phyloP scores from a whole-genome alignment of 1,139 yeast species.

The Pichia sp. region DNA sequence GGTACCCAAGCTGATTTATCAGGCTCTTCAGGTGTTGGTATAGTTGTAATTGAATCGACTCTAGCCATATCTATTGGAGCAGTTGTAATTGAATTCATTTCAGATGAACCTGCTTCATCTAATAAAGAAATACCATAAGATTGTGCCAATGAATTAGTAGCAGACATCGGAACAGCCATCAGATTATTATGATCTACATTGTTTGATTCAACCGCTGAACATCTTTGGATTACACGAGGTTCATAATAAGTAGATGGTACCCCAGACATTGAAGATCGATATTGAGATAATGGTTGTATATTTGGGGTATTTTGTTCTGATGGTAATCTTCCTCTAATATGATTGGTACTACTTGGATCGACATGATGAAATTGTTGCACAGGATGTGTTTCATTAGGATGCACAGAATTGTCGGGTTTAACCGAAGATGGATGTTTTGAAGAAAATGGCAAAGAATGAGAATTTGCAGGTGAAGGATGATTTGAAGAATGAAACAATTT shows the following conservation, averaged over 20 bases:
- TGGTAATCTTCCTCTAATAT: conserved; percentile 7
- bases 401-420: too few relatives aligned
- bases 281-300: conserved; percentile 7
- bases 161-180: conserved; percentile 16
- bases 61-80: conserved; percentile 18
- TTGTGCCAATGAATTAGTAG: conserved; percentile 14
- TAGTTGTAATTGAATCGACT: conserved; percentile 20
- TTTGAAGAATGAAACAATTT: too few relatives aligned
- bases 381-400: neutral
- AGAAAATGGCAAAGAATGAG: neutral
- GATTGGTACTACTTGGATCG: too few relatives aligned
- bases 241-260: neutral
- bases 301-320: conserved; percentile 2
- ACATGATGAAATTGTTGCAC: neutral
- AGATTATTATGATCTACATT: conserved; percentile 2
- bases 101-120: conserved; percentile 18
- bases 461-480: neutral
- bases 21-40: conserved; percentile 4
- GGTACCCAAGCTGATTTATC: conserved; percentile 27
- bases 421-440: neutral
- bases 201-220: neutral
- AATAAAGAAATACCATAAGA: conserved; percentile 25
- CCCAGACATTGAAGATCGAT: conserved; percentile 3
- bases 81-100: conserved; percentile 18
- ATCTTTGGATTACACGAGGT: neutral